These are phyloP conservation scores for Globisporangium nodosum DNA, from an alignment of 352 stramenopile genomes.

Conservation along the genomic window DNA sequence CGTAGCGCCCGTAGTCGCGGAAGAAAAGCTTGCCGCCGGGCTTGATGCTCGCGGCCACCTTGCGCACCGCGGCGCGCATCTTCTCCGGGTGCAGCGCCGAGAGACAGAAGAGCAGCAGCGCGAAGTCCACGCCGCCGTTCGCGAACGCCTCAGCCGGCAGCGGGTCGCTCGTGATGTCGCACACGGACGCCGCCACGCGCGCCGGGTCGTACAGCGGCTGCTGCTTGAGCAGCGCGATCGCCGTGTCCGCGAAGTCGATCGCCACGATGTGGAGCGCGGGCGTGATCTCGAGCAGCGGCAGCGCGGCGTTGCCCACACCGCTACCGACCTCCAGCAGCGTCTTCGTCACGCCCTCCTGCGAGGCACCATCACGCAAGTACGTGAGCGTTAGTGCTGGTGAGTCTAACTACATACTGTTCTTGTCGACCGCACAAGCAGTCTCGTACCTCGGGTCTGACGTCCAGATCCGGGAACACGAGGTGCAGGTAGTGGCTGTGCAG, in stretches of 20 bases:
- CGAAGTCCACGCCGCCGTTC: conserved; percentile 74
- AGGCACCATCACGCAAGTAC: not conserved
- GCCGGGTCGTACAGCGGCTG: conserved; percentile 75
- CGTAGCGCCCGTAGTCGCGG: conserved; percentile 94
- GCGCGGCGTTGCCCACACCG: conserved; percentile 93
- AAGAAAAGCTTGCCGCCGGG: conserved; percentile 88
- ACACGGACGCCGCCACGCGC: conserved; percentile 68
- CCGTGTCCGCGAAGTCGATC: conserved; percentile 92
- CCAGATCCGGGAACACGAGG: conserved; percentile 87
- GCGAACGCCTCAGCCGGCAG: conserved; percentile 47
- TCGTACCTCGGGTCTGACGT: conserved; percentile 38
- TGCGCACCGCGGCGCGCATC: conserved; percentile 80
- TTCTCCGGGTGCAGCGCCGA: conserved; percentile 89
- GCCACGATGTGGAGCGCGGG: conserved; percentile 80
- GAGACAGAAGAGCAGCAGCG: conserved; percentile 84
- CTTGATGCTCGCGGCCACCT: conserved; percentile 79
- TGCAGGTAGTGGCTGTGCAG: conserved; percentile 86
- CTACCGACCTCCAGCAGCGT: conserved; percentile 92
- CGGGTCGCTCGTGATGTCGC: conserved; percentile 79
- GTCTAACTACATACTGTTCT: too few species aligned
- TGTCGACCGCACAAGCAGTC: not conserved
- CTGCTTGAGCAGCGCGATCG: conserved; percentile 90
- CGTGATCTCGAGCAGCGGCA: conserved; percentile 92
- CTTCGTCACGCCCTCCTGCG: conserved; percentile 30
- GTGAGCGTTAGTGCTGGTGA: not conserved